A percentile compares a stretch with the other conserved stretches of the same genome.
Conservation (phyloP, 352 stramenopile genomes). For the Phytophthora agathidicida region DNA sequence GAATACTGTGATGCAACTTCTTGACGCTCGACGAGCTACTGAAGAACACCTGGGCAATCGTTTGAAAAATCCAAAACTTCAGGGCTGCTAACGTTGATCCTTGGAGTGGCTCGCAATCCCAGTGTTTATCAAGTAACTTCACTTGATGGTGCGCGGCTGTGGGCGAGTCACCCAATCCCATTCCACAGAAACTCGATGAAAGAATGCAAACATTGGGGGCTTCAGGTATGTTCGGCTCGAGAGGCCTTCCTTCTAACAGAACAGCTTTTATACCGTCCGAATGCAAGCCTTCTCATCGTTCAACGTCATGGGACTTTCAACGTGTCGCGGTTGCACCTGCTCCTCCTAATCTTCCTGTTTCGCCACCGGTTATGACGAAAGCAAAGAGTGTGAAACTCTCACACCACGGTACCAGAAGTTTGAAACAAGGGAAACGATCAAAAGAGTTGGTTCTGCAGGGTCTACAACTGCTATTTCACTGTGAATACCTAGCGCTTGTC, state of each 20-base stretch:
- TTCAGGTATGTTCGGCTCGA: conserved; percentile 6
- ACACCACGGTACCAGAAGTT: background rate
- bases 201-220: conserved; percentile 10
- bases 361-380: background rate
- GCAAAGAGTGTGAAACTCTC: background rate
- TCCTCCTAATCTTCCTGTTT: conserved; percentile 5
- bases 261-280: background rate
- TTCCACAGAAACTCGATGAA: conserved; percentile 11
- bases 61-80: background rate
- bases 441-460: conserved; percentile 22
- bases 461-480: conserved; percentile 43
- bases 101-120: conserved; percentile 15
- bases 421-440: background rate
- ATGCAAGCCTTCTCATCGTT: background rate
- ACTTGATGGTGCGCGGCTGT: conserved; percentile 5
- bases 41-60: background rate
- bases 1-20: background rate
- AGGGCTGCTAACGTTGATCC: conserved; percentile 7
- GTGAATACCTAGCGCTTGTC: conserved; percentile 36
- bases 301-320: background rate
- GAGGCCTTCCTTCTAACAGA: conserved; percentile 13
- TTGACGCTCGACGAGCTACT: background rate
- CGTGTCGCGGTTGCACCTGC: conserved; percentile 4
- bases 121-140: conserved; percentile 4
- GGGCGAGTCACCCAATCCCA: conserved; percentile 6